Base-by-base conservation (phyloP, 345 rosid species). In the Luvunga scandens region DNA sequence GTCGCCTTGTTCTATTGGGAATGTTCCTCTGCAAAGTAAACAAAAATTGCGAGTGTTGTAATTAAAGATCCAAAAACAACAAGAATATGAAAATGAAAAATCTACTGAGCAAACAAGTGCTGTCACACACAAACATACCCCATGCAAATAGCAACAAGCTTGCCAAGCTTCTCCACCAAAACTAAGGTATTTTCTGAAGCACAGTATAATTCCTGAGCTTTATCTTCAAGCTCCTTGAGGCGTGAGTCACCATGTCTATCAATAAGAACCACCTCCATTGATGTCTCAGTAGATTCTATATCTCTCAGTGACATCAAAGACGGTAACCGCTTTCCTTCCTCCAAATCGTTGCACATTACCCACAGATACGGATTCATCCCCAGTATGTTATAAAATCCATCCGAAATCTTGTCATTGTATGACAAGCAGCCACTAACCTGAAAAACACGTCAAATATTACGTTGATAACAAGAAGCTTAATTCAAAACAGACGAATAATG, bases 281-380 rank as follows among this genome's bases (percentile, higher is more conserved):
- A 86, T 64, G 96, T 82, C 74, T 87, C 93, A 22, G 79, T 82
- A 1, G 94, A 93, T 70, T 91, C 94, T 25, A 92, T 90, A 69
- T 87, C 93, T 78, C 70, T 87, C 5, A 95, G 94, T 8, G 97
- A 84, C 85, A 87, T 60, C 82, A 95, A 85, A 71, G 96, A 80
- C 33, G 99, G 99, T 78, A 90, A 77, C 69, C 81, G 85, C 60
- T 70, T 84, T 59, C 94, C 99, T 78, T 92, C 94, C 69, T 89
- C 90, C 0, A 77, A 66, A 36, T 89, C 86, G 75, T 93, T 95
- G 90, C 99, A 92, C 96, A 91, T 93, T 39, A 88, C 80, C 99
- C 99, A 95, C n/a, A 95, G 84, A 84, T 90, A 83, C 6, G 98
- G 98, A 82, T 92, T 94, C 94, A 95, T 93, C 75, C 99, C 99